Conservation (phyloP, 2,329 filamentous ascomycete species). For the Mycosphaerella arachidis region DNA sequence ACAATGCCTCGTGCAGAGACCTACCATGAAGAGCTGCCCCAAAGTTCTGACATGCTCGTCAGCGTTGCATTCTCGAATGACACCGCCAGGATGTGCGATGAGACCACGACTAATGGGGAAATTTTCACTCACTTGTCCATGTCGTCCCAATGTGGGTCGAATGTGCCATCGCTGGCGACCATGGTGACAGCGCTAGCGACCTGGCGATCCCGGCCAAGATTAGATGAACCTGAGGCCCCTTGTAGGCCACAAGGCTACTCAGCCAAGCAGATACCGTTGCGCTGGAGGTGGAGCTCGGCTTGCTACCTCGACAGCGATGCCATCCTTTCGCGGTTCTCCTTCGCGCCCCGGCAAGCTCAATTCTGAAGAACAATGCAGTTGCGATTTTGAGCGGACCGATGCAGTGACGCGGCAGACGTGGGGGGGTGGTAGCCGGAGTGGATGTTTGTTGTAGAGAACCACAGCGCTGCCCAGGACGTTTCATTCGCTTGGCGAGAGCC, state of each 20-base stretch:
- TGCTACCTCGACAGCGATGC: constrained; percentile 6
- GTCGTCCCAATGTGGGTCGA: constrained; percentile 62
- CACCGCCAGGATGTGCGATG: background rate
- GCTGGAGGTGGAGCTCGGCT: constrained; percentile 9
- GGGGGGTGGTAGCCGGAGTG: background rate
- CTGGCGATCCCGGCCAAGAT: background rate
- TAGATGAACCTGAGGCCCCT: background rate
- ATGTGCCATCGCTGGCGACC: constrained; percentile 39
- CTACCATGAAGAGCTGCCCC: constrained; percentile 37
- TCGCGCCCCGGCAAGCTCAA: background rate
- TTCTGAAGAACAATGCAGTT: background rate
- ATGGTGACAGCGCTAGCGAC: constrained; percentile 30
- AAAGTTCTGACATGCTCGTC: constrained; percentile 41
- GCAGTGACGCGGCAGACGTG: background rate
- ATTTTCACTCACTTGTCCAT: constrained; percentile 62
- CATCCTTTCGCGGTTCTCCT: constrained; percentile 2
- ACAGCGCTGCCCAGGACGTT: background rate
- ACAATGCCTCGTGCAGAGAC: constrained; percentile 10
- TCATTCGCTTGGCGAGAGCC: background rate
- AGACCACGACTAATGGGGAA: background rate
- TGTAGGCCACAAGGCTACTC: background rate
- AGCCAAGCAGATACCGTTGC: constrained; percentile 7
- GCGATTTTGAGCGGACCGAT: background rate
- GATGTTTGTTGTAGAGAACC: background rate
- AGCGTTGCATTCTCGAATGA: constrained; percentile 23